Percentiles rank a stretch among this genome's conserved stretches.
These are phyloP conservation scores for Margaritispora aquatica DNA, from an alignment of 495 filamentous ascomycete genomes.

Conservation along the genomic window DNA sequence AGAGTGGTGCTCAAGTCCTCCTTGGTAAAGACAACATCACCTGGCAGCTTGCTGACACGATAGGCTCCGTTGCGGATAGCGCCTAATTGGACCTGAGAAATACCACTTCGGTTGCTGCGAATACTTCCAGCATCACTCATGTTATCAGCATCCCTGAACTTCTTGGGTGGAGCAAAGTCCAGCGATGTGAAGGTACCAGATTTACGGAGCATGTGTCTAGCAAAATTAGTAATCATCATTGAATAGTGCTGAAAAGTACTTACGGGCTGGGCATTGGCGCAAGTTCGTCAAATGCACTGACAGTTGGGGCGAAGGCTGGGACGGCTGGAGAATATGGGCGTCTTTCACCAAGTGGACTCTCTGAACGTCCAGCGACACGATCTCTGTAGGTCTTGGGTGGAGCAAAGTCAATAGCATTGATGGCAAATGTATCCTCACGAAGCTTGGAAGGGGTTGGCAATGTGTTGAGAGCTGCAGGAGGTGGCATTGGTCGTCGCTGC, in stretches of 20 bases:
- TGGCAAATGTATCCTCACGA: conserved; percentile 72
- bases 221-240: no score
- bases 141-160: conserved; percentile 56
- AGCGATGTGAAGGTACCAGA: conserved; percentile 83
- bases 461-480: conserved; percentile 64
- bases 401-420: conserved; percentile 74
- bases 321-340: conserved; percentile 67
- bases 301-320: conserved; percentile 68
- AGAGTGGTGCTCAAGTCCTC: conserved; percentile 62
- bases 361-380: conserved; percentile 64
- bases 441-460: conserved; percentile 84
- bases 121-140: conserved; percentile 86
- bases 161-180: conserved; percentile 91
- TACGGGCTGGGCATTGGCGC: conserved; percentile 82
- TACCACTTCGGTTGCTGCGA: conserved; percentile 74
- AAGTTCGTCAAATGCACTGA: conserved; percentile 82
- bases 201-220: conserved; percentile 80
- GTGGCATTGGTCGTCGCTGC: conserved; percentile 53
- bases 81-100: conserved; percentile 61
- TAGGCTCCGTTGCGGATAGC: conserved; percentile 87
- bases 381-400: conserved; percentile 67
- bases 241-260: no score
- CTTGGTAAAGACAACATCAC: conserved; percentile 75
- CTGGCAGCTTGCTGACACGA: conserved; percentile 78
- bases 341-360: conserved; percentile 71